These are phyloP conservation scores for Pelargonium australe DNA, from an alignment of 441 rosid genomes.

Conservation along the genomic window DNA sequence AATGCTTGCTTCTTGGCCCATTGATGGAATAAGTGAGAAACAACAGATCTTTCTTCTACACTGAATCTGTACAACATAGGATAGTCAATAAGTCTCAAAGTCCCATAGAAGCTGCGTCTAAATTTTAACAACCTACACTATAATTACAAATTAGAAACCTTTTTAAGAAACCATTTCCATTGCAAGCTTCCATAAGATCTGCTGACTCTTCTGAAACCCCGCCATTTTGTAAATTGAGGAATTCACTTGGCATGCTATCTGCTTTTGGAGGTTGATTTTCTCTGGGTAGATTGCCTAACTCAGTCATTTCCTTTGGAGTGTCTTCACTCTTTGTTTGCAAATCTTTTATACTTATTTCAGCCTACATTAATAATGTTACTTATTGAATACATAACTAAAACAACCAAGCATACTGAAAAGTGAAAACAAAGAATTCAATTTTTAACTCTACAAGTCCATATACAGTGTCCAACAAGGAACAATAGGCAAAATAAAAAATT, in stretches of 20 bases:
- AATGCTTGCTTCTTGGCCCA: slow-evolving; percentile 97
- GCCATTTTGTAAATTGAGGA: slow-evolving; percentile 24
- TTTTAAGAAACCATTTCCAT: slow-evolving; percentile 62
- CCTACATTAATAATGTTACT: slow-evolving; percentile 35
- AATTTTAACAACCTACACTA: not conserved
- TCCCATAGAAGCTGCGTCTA: not conserved
- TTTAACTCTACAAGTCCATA: slow-evolving; percentile 3
- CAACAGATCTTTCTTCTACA: slow-evolving; percentile 69
- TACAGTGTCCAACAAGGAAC: not conserved
- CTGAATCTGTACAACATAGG: slow-evolving; percentile 47
- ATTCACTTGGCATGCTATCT: slow-evolving; percentile 25
- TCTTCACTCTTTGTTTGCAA: slow-evolving; percentile 36
- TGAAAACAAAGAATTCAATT: not conserved
- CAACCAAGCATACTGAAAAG: slow-evolving; percentile 2
- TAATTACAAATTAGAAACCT: slow-evolving; percentile 36
- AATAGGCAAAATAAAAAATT: not conserved
- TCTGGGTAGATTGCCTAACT: slow-evolving; percentile 20
- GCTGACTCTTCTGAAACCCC: slow-evolving; percentile 36
- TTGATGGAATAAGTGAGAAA: slow-evolving; percentile 84
- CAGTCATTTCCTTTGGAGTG: slow-evolving; percentile 29
- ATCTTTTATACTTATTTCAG: slow-evolving; percentile 39
- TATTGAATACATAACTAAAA: slow-evolving; percentile 11
- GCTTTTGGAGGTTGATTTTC: slow-evolving; percentile 33
- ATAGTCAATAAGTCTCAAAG: not conserved
- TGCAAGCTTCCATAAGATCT: slow-evolving; percentile 33